Evolutionary conservation across 306 rosid genomes (phyloP).

Genomic region (Quercus dentata): DNA sequence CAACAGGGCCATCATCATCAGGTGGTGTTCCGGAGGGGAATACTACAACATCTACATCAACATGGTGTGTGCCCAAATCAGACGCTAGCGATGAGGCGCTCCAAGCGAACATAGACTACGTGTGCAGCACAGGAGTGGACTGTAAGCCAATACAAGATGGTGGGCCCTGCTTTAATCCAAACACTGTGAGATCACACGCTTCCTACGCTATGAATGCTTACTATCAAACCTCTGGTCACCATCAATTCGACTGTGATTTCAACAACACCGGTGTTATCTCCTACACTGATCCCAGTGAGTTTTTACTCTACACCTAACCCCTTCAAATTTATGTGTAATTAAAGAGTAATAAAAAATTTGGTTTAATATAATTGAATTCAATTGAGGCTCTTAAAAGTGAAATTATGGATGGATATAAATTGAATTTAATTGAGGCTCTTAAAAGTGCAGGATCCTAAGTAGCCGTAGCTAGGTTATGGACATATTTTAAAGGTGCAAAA

Average conservation of each 20-base stretch:
- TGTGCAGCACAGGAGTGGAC: constrained; percentile 44
- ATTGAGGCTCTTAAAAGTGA: too few relatives aligned
- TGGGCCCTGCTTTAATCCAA: constrained; percentile 49
- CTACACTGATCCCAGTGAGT: constrained; percentile 60
- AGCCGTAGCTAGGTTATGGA: too few relatives aligned
- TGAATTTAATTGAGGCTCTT: too few relatives aligned
- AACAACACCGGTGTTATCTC: constrained; percentile 54
- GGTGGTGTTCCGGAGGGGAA: background rate
- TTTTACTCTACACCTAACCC: background rate
- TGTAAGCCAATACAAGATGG: constrained; percentile 41
- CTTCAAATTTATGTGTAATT: too few relatives aligned
- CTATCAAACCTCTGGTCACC: constrained; percentile 48
- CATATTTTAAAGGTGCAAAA: too few relatives aligned
- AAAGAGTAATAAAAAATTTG: too few relatives aligned
- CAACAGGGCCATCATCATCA: constrained; percentile 3
- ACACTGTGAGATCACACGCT: constrained; percentile 47
- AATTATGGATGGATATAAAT: too few relatives aligned
- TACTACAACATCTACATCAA: background rate
- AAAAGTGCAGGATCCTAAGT: too few relatives aligned
- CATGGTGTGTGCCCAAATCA: constrained; percentile 46
- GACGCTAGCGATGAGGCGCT: constrained; percentile 29
- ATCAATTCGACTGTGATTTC: constrained; percentile 57
- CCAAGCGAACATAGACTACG: constrained; percentile 52
- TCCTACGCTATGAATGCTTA: constrained; percentile 58
- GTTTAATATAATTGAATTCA: too few relatives aligned